Conservation (phyloP, 2,329 filamentous ascomycete species). For the Colletotrichum agaves region DNA sequence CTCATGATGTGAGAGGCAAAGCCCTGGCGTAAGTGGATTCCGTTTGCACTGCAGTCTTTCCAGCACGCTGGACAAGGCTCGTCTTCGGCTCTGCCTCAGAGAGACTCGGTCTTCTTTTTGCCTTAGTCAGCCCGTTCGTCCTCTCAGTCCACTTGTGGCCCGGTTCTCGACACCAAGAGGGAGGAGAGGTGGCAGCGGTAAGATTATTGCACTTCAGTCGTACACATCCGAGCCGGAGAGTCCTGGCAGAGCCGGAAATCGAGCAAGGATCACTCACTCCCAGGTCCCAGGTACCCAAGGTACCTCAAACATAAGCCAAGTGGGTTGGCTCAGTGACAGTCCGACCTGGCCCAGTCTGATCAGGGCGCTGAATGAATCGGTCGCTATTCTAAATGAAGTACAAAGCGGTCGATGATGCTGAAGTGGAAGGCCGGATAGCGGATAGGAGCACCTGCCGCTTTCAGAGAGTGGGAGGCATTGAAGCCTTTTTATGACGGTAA, state of each 20-base stretch:
- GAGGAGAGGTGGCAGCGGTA: too few species aligned
- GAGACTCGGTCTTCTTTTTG: too few species aligned
- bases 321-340: neutral
- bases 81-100: neutral
- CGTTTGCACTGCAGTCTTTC: neutral
- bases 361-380: neutral
- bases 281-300: neutral
- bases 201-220: too few species aligned
- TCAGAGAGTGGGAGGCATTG: neutral
- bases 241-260: neutral
- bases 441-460: conserved; percentile 10
- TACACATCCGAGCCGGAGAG: neutral
- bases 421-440: neutral
- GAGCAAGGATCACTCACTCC: neutral
- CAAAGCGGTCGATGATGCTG: conserved; percentile 6
- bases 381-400: neutral
- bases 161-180: too few species aligned
- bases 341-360: conserved; percentile 3
- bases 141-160: too few species aligned
- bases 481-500: neutral
- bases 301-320: neutral
- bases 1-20: too few species aligned
- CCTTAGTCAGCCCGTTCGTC: too few species aligned
- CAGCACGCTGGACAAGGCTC: neutral
- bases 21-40: neutral